Evolutionary conservation across 106 monocot species (phyloP).

Genomic region (Alisma plantagoaquatica): DNA sequence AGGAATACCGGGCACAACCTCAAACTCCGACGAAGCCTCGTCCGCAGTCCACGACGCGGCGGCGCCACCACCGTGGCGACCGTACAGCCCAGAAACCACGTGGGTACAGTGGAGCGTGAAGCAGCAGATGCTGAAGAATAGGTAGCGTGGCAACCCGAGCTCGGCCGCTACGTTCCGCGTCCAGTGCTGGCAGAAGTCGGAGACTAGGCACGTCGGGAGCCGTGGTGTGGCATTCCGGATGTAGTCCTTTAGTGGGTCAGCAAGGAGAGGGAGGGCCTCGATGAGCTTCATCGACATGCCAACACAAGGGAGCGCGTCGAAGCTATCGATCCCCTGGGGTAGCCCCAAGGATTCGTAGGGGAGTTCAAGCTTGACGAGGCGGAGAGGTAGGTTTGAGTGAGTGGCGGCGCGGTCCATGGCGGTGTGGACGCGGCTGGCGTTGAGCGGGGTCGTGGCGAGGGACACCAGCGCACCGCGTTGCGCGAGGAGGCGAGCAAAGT

Average conservation of each 20-base stretch:
- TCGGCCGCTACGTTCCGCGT: constrained; percentile 1
- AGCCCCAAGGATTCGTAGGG: constrained; percentile 1
- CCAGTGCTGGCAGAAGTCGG: constrained; percentile 11
- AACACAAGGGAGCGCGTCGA: neutral
- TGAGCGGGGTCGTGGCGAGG: constrained; percentile 6
- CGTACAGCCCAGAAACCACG: neutral
- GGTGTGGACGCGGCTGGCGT: constrained; percentile 3
- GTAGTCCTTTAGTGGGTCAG: neutral
- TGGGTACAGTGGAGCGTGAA: constrained; percentile 8
- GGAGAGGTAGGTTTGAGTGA: neutral
- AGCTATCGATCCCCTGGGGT: constrained; percentile 3
- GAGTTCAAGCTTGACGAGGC: neutral
- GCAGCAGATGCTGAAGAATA: constrained; percentile 6
- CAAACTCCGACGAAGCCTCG: neutral
- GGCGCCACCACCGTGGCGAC: too few relatives aligned
- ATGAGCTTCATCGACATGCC: neutral
- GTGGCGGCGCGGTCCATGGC: neutral
- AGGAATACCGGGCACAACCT: constrained; percentile 6
- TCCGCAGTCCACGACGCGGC: too few relatives aligned
- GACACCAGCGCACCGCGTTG: neutral
- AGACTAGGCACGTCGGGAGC: constrained; percentile 6
- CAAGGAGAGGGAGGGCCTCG: neutral
- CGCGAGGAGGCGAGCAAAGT: constrained; percentile 8
- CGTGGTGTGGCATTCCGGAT: neutral
- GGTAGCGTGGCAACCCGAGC: constrained; percentile 2